Conservation (phyloP, 768 basidiomycete species). For the Kwoniella newhampshirensis region DNA sequence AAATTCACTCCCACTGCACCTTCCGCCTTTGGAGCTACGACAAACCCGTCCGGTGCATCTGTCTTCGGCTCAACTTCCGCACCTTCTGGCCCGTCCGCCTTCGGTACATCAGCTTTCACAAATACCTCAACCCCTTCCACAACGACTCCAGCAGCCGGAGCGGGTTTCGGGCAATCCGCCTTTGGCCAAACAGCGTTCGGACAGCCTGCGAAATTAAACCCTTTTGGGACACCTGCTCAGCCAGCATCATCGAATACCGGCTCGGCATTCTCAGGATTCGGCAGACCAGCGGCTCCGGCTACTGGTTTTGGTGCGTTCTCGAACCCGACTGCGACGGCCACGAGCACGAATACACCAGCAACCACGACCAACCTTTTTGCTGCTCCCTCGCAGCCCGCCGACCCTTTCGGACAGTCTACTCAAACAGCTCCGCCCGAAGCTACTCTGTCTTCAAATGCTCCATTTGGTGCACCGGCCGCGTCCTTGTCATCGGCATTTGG, state of each 20-base stretch:
- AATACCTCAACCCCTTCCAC: conserved; percentile 4
- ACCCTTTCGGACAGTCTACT: conserved; percentile 14
- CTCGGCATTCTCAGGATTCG: conserved; percentile 22
- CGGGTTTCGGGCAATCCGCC: conserved; percentile 16
- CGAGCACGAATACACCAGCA: neutral
- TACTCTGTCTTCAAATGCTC: conserved; percentile 3
- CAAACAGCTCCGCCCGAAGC: conserved; percentile 4
- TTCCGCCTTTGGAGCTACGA: conserved; percentile 24
- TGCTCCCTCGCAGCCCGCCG: conserved; percentile 5
- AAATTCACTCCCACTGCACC: neutral
- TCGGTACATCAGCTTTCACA: conserved; percentile 24
- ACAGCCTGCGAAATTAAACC: conserved; percentile 22
- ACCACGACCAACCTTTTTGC: conserved; percentile 5
- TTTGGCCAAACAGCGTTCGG: conserved; percentile 40
- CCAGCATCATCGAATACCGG: neutral
- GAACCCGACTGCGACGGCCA: neutral
- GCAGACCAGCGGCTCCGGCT: neutral
- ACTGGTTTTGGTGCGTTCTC: conserved; percentile 21
- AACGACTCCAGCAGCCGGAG: conserved; percentile 13
- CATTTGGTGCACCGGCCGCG: conserved; percentile 7
- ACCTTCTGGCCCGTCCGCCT: conserved; percentile 19
- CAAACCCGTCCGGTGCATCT: conserved; percentile 19
- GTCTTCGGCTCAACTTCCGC: conserved; percentile 24
- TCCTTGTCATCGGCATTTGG: conserved; percentile 15
- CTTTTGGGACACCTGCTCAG: conserved; percentile 13